A percentile compares a stretch with the other conserved stretches of the same genome.
Evolutionary conservation across 805 yeast genomes (phyloP).

Genomic region (Vanderwaltozyma verrucispora): DNA sequence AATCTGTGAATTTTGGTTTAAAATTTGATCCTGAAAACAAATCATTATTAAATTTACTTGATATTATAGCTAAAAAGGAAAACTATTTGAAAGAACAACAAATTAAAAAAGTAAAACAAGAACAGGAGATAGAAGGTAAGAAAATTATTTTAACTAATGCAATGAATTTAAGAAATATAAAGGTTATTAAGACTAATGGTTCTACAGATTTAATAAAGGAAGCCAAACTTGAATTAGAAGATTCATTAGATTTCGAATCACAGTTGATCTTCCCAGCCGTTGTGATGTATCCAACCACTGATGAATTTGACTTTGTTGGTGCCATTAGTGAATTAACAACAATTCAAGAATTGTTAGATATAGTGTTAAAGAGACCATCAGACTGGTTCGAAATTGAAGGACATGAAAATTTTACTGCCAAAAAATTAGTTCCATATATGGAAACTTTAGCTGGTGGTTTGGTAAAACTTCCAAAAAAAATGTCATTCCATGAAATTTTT

Average conservation of each 20-base stretch:
- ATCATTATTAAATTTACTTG: slow-evolving; percentile 40
- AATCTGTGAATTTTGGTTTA: slow-evolving; percentile 55
- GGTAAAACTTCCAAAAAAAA: slow-evolving; percentile 73
- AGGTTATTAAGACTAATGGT: slow-evolving; percentile 37
- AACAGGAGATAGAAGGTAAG: slow-evolving; percentile 31
- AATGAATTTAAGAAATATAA: slow-evolving; percentile 46
- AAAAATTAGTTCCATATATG: slow-evolving; percentile 61
- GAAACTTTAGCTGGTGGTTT: slow-evolving; percentile 80
- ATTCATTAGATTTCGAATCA: slow-evolving; percentile 57
- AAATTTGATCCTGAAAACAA: slow-evolving; percentile 48
- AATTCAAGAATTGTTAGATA: slow-evolving; percentile 48
- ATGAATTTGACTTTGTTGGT: slow-evolving; percentile 75
- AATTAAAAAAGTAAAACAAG: slow-evolving; percentile 11
- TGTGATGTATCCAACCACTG: slow-evolving; percentile 70
- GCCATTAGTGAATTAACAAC: slow-evolving; percentile 65
- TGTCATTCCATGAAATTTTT: slow-evolving; percentile 53
- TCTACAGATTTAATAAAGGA: slow-evolving; percentile 50
- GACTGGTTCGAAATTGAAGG: slow-evolving; percentile 55
- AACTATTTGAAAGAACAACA: slow-evolving; percentile 26
- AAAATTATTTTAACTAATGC: slow-evolving; percentile 46
- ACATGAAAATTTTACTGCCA: slow-evolving; percentile 48
- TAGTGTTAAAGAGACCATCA: slow-evolving; percentile 55
- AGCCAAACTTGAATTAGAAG: slow-evolving; percentile 48
- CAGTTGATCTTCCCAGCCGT: slow-evolving; percentile 75
- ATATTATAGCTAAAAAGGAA: slow-evolving; percentile 33